These are phyloP conservation scores for Colletotrichum cordylinicola DNA, from an alignment of 2,329 filamentous ascomycete genomes.

Conservation along the genomic window DNA sequence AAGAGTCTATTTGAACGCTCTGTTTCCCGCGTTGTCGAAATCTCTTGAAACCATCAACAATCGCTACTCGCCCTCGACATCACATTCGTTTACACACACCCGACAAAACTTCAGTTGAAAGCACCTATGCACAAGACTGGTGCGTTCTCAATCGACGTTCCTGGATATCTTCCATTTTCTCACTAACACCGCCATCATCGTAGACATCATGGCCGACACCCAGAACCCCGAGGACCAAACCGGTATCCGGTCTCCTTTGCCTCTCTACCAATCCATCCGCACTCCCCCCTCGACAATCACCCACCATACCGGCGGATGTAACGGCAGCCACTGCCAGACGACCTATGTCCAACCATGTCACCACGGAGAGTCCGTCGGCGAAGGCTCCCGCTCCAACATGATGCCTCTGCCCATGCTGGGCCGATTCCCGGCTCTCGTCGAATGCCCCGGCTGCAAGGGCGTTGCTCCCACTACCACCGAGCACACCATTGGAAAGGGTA, in stretches of 20 bases:
- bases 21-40: neutral
- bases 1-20: neutral
- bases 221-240: neutral
- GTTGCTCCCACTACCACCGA: slow-evolving; percentile 1
- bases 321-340: neutral
- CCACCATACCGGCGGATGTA: neutral
- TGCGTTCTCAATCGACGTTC: neutral
- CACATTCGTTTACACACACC: neutral
- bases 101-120: neutral
- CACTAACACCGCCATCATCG: neutral
- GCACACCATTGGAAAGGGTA: slow-evolving; percentile 15
- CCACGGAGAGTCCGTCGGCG: neutral
- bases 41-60: neutral
- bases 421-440: slow-evolving; percentile 9
- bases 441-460: slow-evolving; percentile 15
- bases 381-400: neutral
- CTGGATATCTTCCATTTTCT: too few relatives aligned
- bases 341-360: neutral
- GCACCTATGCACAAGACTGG: neutral
- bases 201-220: neutral
- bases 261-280: slow-evolving; percentile 1
- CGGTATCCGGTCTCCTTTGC: neutral
- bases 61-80: neutral
- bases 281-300: neutral
- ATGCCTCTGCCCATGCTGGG: slow-evolving; percentile 11